These are phyloP conservation scores for Aspergillus cristatus DNA, from an alignment of 495 filamentous ascomycete genomes.

Conservation along the genomic window DNA sequence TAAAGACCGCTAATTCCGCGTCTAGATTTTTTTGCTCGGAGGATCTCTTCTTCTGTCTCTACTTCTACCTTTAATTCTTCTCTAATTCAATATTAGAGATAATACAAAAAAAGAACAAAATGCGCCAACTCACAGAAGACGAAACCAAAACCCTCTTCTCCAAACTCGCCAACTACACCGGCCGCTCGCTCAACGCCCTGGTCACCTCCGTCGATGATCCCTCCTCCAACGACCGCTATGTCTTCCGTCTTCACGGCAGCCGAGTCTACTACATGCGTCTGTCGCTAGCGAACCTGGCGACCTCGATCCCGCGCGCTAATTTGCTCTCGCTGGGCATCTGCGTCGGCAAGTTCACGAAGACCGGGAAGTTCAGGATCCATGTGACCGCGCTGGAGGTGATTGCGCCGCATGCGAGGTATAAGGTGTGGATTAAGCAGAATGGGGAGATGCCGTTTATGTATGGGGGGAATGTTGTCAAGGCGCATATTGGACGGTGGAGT, in stretches of 20 bases:
- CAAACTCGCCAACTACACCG: slow-evolving; percentile 80
- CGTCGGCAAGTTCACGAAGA: slow-evolving; percentile 86
- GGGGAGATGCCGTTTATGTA: slow-evolving; percentile 91
- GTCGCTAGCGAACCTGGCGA: slow-evolving; percentile 83
- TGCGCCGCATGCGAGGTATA: slow-evolving; percentile 80
- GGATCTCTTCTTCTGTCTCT: background rate
- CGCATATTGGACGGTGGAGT: slow-evolving; percentile 79
- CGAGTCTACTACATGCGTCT: slow-evolving; percentile 86
- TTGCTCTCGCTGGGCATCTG: slow-evolving; percentile 82
- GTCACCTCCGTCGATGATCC: slow-evolving; percentile 65
- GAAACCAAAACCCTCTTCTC: slow-evolving; percentile 67
- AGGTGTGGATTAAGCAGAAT: slow-evolving; percentile 91
- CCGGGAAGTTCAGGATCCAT: slow-evolving; percentile 58
- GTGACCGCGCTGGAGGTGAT: slow-evolving; percentile 61
- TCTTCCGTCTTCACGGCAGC: slow-evolving; percentile 71
- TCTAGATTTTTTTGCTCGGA: background rate
- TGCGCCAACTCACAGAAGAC: slow-evolving; percentile 66
- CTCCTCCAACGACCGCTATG: slow-evolving; percentile 53
- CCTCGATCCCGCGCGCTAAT: slow-evolving; percentile 64
- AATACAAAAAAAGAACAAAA: too few relatives aligned
- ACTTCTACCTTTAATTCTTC: too few relatives aligned
- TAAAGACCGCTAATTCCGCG: slow-evolving; percentile 1
- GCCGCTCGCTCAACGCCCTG: slow-evolving; percentile 66
- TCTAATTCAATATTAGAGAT: too few relatives aligned
- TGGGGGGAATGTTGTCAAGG: slow-evolving; percentile 81